Base-by-base conservation (phyloP, 768 basidiomycete genomes). In the Antrodiella citrinella region DNA sequence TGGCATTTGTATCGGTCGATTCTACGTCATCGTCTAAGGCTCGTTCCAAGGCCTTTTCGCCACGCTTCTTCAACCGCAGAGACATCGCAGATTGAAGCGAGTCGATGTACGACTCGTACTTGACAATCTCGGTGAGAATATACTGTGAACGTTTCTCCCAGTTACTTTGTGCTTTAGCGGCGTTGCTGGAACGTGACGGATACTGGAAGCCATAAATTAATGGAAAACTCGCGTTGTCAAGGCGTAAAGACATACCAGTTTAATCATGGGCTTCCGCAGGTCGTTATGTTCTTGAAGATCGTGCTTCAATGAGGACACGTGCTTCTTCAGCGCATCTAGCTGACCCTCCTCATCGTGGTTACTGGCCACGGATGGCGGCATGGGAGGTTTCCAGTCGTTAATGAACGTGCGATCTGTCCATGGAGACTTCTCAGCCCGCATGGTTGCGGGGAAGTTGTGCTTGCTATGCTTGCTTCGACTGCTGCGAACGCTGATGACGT, bases 31-130 rank as follows among this genome's bases (percentile, higher is more conserved):
- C 72, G 4, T 66, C 67, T 46, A 84, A 63, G 3, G 82, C 81
- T 44, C 70, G 70, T 61, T 86, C 84, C 44, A 87, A 64, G 25
- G 77, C 81, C 69, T 90, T 93, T 68, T 97, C 91, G 24, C 94
- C 94, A 48, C 91, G 80, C 65, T 85, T 91, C 69, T 90, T 91
- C 57, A 95, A 70, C 26, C 93, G 82, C 40, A 95, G 73, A 7
- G 73, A 71, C 84, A 93, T 94, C 30, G 87, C 94, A 3, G 72
- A 68, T 62, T 85, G 80, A 24, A 99, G 75, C 4, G 92, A 89
- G 55, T 95, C 92, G 49, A 95, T 85, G 65, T 99, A 99, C 13
- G 88, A 87, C 48, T 91, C 84, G 66, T 97, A 98, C 65, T 98
- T 98, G 62, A 92, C 89, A 39, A 91, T 89, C 69, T 99, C 95